A percentile compares a stretch with the other conserved stretches of the same genome.
Conservation (phyloP, 2,329 filamentous ascomycete species). For the Aquanectria penicillioides region DNA sequence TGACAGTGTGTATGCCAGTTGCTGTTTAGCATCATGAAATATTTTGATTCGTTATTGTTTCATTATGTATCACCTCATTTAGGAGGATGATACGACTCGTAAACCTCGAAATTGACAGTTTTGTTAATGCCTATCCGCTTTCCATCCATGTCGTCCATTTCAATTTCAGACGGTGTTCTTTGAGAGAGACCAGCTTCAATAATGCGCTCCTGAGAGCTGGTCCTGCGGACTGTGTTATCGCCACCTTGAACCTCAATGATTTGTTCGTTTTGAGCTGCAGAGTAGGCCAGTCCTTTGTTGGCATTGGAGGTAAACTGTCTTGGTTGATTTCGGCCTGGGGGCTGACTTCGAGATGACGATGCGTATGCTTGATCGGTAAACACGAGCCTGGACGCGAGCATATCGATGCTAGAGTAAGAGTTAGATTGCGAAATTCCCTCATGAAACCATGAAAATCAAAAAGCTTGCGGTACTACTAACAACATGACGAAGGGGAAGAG, state of each 20-base stretch:
- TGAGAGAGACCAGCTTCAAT: conserved; percentile 31
- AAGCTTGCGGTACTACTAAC: too few species aligned
- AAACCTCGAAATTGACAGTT: conserved; percentile 28
- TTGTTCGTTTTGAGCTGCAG: conserved; percentile 34
- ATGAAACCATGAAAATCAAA: neutral
- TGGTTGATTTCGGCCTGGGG: conserved; percentile 18
- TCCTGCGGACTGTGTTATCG: conserved; percentile 8
- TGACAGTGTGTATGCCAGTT: too few species aligned
- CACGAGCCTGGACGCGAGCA: conserved; percentile 47
- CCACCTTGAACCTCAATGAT: conserved; percentile 36
- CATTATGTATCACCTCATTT: neutral
- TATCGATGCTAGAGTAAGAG: conserved; percentile 41
- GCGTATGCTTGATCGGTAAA: conserved; percentile 40
- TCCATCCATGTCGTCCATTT: conserved; percentile 36
- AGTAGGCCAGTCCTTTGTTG: conserved; percentile 29
- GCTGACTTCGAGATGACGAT: conserved; percentile 28
- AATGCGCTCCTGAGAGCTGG: conserved; percentile 37
- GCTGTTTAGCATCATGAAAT: neutral
- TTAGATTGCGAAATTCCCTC: accelerated
- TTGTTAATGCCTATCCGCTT: conserved; percentile 37
- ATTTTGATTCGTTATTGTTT: neutral
- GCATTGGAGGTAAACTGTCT: conserved; percentile 24
- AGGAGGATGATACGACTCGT: neutral
- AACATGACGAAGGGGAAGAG: conserved; percentile 54
- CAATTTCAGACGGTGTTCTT: conserved; percentile 33